phyloP scores from a whole-genome alignment of 768 basidiomycete genomes.

The Leucosporidium yakuticum region DNA sequence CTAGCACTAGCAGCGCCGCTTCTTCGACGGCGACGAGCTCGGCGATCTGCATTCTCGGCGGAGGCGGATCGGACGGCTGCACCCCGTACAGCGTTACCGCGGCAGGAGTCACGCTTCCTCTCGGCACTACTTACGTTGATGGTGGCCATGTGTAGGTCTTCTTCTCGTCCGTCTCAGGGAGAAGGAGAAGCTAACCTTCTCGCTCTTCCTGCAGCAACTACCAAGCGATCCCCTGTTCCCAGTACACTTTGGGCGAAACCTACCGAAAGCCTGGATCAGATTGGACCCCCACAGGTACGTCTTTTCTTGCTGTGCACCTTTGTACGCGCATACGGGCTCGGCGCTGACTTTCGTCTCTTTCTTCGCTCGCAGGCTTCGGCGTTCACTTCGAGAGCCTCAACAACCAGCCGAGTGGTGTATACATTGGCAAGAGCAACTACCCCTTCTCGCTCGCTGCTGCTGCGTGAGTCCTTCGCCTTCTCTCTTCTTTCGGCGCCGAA shows the following conservation, averaged over 20 bases:
- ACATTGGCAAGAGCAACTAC: slow-evolving; percentile 12
- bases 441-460: not conserved
- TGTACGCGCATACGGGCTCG: not conserved
- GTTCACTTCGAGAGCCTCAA: slow-evolving; percentile 15
- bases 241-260: slow-evolving; percentile 8
- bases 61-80: slow-evolving; percentile 5
- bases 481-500: no score
- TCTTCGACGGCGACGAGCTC: not conserved
- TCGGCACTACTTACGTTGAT: not conserved
- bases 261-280: not conserved
- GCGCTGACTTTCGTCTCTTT: no score
- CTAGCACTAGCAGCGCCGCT: not conserved
- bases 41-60: not conserved
- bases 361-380: no score
- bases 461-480: slow-evolving; percentile 1
- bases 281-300: no score
- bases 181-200: not conserved
- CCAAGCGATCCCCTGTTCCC: slow-evolving; percentile 6
- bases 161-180: not conserved
- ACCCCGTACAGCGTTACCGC: slow-evolving; percentile 7
- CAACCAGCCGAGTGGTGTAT: slow-evolving; percentile 13
- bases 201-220: slow-evolving; percentile 6
- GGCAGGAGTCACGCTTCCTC: slow-evolving; percentile 1
- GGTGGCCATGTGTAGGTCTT: not conserved
- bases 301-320: no score